A percentile compares a stretch with the other conserved stretches of the same genome.
phyloP scores from a whole-genome alignment of 2,329 filamentous ascomycete genomes.

The Diaporthe humulicola region DNA sequence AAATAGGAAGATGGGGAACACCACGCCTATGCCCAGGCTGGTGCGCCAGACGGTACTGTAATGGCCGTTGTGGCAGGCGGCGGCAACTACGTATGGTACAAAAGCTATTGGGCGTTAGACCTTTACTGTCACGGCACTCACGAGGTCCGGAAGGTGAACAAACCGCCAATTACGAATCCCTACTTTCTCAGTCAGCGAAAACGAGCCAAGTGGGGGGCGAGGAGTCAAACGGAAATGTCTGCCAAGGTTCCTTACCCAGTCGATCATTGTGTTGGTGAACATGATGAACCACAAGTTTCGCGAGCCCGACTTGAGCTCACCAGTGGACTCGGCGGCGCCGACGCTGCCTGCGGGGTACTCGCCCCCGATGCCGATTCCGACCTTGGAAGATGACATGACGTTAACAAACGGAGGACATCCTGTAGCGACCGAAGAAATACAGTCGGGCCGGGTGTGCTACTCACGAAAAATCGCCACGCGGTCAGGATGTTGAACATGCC shows the following conservation, averaged over 20 bases:
- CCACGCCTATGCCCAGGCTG: constrained; percentile 80
- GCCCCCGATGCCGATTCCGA: constrained; percentile 83
- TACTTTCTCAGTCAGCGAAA: constrained; percentile 55
- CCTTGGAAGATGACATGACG: constrained; percentile 44
- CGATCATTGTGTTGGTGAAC: constrained; percentile 91
- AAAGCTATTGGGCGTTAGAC: constrained; percentile 20
- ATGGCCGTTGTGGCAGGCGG: constrained; percentile 70
- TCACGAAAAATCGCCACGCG: constrained; percentile 83
- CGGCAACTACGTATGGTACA: constrained; percentile 61
- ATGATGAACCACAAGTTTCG: constrained; percentile 94
- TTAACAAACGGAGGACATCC: background rate
- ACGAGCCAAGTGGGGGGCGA: background rate
- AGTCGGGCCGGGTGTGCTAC: background rate
- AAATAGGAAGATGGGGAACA: constrained; percentile 81
- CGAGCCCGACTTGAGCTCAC: constrained; percentile 83
- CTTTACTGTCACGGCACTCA: background rate
- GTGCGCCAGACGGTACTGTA: constrained; percentile 85
- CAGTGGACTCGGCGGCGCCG: constrained; percentile 85
- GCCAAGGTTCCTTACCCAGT: constrained; percentile 61
- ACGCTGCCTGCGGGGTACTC: constrained; percentile 88
- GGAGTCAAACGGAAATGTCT: too few relatives aligned
- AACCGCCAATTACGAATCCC: constrained; percentile 79
- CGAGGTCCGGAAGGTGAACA: constrained; percentile 54
- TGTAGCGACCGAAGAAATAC: background rate
- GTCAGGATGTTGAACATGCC: constrained; percentile 61